A percentile compares a stretch with the other conserved stretches of the same genome.
These are phyloP conservation scores for Naganishia sp. DNA, from an alignment of 1,284 basidiomycete species.

Conservation along the genomic window DNA sequence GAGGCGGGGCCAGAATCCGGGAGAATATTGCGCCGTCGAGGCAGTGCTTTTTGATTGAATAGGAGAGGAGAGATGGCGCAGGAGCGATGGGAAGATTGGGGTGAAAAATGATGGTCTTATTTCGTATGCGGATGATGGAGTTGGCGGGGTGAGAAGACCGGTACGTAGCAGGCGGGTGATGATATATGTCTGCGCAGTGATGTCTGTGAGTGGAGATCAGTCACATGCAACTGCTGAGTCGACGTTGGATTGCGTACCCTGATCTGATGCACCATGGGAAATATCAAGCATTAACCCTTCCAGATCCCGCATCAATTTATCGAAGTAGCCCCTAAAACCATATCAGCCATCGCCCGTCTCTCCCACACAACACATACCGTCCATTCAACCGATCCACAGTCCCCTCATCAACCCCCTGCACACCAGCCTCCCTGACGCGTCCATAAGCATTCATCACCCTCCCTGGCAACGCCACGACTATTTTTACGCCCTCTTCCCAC, in stretches of 20 bases:
- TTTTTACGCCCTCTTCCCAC: conserved; percentile 48
- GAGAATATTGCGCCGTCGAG: conserved; percentile 57
- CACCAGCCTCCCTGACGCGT: conserved; percentile 37
- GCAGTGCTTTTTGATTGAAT: conserved; percentile 59
- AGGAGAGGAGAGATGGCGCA: conserved; percentile 54
- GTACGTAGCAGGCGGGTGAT: conserved; percentile 23
- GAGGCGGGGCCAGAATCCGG: conserved; percentile 62
- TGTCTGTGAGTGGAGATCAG: conserved; percentile 27
- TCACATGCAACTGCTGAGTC: conserved; percentile 28
- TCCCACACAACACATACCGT: neutral
- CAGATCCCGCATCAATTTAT: conserved; percentile 55
- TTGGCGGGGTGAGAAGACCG: conserved; percentile 39
- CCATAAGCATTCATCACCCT: conserved; percentile 50
- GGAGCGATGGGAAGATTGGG: conserved; percentile 43
- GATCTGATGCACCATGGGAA: conserved; percentile 55
- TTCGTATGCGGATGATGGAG: conserved; percentile 16
- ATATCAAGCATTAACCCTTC: conserved; percentile 54
- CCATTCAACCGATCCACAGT: conserved; percentile 9
- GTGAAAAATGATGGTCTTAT: conserved; percentile 40
- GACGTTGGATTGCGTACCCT: conserved; percentile 25
- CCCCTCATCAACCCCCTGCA: neutral
- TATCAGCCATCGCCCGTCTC: too few species aligned
- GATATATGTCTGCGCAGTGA: conserved; percentile 42
- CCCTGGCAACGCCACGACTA: conserved; percentile 40
- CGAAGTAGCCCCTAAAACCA: conserved; percentile 58